Evolutionary conservation across 2,329 filamentous ascomycete species (phyloP).

Genomic region (Penicillium sp.): DNA sequence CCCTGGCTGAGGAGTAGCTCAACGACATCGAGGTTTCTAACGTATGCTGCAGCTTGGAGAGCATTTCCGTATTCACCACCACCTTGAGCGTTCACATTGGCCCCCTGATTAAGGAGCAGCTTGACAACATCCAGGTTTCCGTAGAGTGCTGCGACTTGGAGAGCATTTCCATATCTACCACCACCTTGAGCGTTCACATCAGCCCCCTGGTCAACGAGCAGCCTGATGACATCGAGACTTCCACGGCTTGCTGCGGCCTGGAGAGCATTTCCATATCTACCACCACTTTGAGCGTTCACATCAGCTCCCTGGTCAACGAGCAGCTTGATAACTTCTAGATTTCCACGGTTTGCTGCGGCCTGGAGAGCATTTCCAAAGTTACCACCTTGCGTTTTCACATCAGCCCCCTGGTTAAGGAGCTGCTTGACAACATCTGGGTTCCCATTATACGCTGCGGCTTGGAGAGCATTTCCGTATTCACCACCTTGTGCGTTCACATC

Average conservation of each 20-base stretch:
- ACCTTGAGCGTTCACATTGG: background rate
- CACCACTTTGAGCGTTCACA: background rate
- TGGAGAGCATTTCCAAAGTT: background rate
- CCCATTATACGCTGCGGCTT: background rate
- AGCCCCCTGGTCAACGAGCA: background rate
- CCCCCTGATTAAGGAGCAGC: too few relatives aligned
- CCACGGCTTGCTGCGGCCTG: background rate
- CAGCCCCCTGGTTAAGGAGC: background rate
- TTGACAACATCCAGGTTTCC: too few relatives aligned
- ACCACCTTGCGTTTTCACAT: background rate
- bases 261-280: background rate
- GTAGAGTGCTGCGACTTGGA: background rate
- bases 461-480: background rate
- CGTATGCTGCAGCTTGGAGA: background rate
- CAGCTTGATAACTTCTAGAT: background rate
- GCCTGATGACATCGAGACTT: background rate
- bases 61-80: background rate
- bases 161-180: background rate
- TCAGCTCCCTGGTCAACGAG: background rate
- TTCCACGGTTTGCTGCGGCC: background rate
- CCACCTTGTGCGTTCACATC: background rate
- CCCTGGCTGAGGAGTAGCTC: background rate
- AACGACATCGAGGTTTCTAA: background rate
- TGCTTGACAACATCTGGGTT: background rate
- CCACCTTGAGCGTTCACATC: background rate